phyloP scores from a whole-genome alignment of 169 alveolate genomes.

The Cryptosporidium andersoni region DNA sequence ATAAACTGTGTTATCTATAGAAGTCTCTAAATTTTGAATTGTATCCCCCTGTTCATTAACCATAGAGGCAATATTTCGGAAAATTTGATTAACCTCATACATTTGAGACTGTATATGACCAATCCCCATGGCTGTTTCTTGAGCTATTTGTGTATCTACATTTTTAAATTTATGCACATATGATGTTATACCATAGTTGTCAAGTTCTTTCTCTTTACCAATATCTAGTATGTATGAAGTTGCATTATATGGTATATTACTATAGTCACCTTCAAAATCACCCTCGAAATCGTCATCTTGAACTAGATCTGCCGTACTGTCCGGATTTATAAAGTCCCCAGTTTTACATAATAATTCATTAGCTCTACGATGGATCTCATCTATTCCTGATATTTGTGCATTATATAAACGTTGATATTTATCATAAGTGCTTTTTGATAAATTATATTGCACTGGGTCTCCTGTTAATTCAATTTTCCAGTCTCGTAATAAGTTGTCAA shows the following conservation, averaged over 20 bases:
- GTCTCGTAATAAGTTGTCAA: slow-evolving; percentile 13
- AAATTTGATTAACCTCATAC: slow-evolving; percentile 49
- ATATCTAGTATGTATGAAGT: not conserved
- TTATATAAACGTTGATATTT: slow-evolving; percentile 9
- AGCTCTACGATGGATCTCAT: slow-evolving; percentile 4
- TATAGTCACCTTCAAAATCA: slow-evolving; percentile 2
- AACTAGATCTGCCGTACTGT: not conserved
- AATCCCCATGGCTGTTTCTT: slow-evolving; percentile 32
- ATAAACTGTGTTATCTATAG: slow-evolving; percentile 41
- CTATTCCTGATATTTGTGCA: not conserved
- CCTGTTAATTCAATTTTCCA: slow-evolving; percentile 58
- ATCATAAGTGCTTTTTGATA: not conserved
- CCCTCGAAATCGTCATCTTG: not conserved
- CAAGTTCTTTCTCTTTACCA: not conserved
- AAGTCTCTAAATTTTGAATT: slow-evolving; percentile 47
- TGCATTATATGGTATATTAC: not conserved
- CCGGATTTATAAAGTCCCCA: not conserved
- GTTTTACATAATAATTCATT: slow-evolving; percentile 4
- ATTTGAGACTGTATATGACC: slow-evolving; percentile 47
- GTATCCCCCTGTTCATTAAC: slow-evolving; percentile 64
- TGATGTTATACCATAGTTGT: not conserved
- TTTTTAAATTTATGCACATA: not conserved
- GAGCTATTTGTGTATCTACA: slow-evolving; percentile 59
- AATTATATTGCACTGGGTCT: slow-evolving; percentile 28
- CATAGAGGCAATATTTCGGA: slow-evolving; percentile 36